Base-by-base conservation (phyloP, 2,329 filamentous ascomycete genomes). In the Fusarium sp. region DNA sequence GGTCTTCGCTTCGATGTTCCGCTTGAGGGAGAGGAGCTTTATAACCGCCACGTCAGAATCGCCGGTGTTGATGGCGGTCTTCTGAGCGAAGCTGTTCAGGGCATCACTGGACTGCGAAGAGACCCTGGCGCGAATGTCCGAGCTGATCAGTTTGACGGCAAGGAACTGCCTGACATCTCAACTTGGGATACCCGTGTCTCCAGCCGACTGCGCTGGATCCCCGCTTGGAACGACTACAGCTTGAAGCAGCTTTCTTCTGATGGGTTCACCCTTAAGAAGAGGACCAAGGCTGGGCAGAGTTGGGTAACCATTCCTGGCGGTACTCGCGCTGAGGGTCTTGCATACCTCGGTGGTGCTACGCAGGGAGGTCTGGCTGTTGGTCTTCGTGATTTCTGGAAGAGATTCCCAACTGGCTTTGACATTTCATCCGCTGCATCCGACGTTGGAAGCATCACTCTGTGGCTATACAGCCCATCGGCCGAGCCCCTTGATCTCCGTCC, bases 341-440 rank as follows among this genome's bases (percentile, higher is more conserved):
- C 80, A 0, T 89, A 88, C 60, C 79, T 88, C 1, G 86, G 86
- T 2, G 81, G 82, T 9, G 82, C 85, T 6, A 81, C 78, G 0
- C 73, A 75, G 4, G 86, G 86, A n/a, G 86, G 86, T 11, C 76
- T 89, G 2, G 85, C 83, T 1, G 70, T 88, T 6, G 85, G 84
- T 1, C 77, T 86, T 42, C 80, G 82, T 3, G 81, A 88, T 65
- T 88, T 88, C 70, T 88, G 86, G 86, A 84, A 88, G 75, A 79
- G 83, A 13, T 87, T 85, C 61, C 86, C 86, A 0, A 85, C 83
- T 0, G 80, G 82, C 4, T 72, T 88, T 5, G 85, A 88, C 41
- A 79, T 88, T 10, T 73, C 78, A 0, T 79, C 83, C 46, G 82
- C 84, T 0, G 79, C 78, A 0, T 76, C 77, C 0, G 81, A 86